These are phyloP conservation scores for Pythium phragmiticola DNA, from an alignment of 352 stramenopile genomes.

Conservation along the genomic window DNA sequence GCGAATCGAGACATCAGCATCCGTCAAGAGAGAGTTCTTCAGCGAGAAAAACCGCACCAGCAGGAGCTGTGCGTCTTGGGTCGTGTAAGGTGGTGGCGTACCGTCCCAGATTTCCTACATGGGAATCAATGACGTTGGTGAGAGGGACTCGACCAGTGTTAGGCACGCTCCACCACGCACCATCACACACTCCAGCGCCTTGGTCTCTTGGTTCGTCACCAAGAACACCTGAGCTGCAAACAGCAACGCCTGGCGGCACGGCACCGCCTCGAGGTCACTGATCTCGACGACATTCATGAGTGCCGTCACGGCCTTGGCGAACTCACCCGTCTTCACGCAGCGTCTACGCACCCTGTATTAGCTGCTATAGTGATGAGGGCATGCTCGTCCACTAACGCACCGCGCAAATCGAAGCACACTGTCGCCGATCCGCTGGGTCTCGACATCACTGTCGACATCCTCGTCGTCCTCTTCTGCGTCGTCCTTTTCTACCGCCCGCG, in stretches of 20 bases:
- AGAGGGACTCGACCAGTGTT: background rate
- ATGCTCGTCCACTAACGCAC: slow-evolving; percentile 6
- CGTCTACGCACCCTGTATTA: slow-evolving; percentile 25
- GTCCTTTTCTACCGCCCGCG: background rate
- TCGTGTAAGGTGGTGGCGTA: slow-evolving; percentile 50
- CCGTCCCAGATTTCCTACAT: slow-evolving; percentile 40
- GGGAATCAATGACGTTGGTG: background rate
- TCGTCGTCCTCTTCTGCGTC: slow-evolving; percentile 5
- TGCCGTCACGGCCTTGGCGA: slow-evolving; percentile 39
- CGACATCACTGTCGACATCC: slow-evolving; percentile 15
- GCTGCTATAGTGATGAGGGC: background rate
- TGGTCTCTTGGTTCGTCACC: slow-evolving; percentile 28
- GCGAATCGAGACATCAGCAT: background rate
- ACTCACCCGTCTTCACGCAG: slow-evolving; percentile 43
- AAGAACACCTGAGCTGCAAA: slow-evolving; percentile 45
- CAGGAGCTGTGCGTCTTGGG: slow-evolving; percentile 37
- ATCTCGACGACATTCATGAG: slow-evolving; percentile 47
- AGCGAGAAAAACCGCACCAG: slow-evolving; percentile 32
- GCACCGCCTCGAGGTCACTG: slow-evolving; percentile 23
- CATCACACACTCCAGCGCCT: slow-evolving; percentile 39
- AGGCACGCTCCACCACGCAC: slow-evolving; percentile 14
- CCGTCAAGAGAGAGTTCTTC: background rate
- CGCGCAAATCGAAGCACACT: slow-evolving; percentile 31
- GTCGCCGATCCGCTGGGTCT: slow-evolving; percentile 28
- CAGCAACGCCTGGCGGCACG: slow-evolving; percentile 37